phyloP scores from a whole-genome alignment of 1,284 basidiomycete genomes.

The Heterobasidion occidentale region DNA sequence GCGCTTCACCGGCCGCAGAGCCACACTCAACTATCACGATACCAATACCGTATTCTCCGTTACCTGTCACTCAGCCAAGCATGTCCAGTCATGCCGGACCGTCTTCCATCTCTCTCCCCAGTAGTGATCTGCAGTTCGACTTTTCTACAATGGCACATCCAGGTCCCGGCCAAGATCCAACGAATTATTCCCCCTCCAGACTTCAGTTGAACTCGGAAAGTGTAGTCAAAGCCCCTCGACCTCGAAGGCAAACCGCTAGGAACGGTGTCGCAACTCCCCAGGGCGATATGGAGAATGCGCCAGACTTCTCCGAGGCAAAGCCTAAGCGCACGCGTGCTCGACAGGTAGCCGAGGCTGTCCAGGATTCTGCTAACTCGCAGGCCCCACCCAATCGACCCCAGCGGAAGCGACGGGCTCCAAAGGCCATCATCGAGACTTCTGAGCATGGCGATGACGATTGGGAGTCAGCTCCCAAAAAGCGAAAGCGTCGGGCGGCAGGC shows the following conservation, averaged over 20 bases:
- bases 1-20: neutral
- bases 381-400: neutral
- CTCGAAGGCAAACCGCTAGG: neutral
- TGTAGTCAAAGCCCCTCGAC: neutral
- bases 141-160: neutral
- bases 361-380: neutral
- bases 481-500: neutral
- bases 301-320: neutral
- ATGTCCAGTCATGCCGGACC: neutral
- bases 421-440: neutral
- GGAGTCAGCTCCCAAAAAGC: neutral
- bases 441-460: neutral
- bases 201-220: neutral
- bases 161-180: neutral
- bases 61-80: neutral
- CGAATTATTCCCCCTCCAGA: neutral
- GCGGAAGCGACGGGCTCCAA: neutral
- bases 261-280: neutral
- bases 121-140: neutral
- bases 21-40: neutral
- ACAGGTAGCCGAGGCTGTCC: neutral
- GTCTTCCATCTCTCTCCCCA: neutral
- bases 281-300: neutral
- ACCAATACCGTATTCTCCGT: neutral
- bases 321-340: neutral